Conservation (phyloP, 208 protist genomes). For the Crithidia expoeki region DNA sequence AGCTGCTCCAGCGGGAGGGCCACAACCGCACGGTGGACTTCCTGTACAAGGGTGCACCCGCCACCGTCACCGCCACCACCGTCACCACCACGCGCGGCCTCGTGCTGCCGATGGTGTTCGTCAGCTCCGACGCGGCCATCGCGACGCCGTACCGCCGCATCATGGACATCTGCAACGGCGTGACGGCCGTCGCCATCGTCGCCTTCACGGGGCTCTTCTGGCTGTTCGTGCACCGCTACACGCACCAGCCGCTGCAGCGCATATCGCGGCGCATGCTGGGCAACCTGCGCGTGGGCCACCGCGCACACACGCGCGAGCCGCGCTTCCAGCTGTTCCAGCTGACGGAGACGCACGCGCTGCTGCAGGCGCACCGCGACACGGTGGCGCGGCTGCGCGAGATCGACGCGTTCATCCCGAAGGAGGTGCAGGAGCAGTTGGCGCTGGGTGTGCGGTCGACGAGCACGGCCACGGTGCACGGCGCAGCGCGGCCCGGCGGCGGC, state of each 20-base stretch:
- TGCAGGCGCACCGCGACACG: constrained; percentile 16
- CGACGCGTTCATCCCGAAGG: constrained; percentile 19
- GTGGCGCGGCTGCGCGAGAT: constrained; percentile 14
- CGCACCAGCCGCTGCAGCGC: constrained; percentile 18
- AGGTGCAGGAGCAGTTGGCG: background rate
- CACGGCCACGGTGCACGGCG: background rate
- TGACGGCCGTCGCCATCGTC: constrained; percentile 12
- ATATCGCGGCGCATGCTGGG: constrained; percentile 1
- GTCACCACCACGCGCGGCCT: constrained; percentile 2
- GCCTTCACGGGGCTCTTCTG: constrained; percentile 13
- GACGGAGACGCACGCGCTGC: constrained; percentile 13
- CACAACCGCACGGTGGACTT: constrained; percentile 12
- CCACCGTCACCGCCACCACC: background rate
- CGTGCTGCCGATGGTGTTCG: constrained; percentile 11
- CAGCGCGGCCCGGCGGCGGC: no score
- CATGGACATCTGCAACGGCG: constrained; percentile 20
- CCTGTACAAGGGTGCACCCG: background rate
- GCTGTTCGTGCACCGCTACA: constrained; percentile 2
- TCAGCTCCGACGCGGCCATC: constrained; percentile 10
- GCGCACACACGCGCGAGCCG: background rate
- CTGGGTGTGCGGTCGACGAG: background rate
- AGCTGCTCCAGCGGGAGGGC: constrained; percentile 3
- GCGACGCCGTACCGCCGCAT: constrained; percentile 12
- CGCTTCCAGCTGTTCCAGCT: constrained; percentile 9
- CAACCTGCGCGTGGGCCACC: constrained; percentile 9